Evolutionary conservation across 2,329 filamentous ascomycete genomes (phyloP), one percentile per base, ranked within the genome.

Genomic region (Xylariaceae sp.): DNA sequence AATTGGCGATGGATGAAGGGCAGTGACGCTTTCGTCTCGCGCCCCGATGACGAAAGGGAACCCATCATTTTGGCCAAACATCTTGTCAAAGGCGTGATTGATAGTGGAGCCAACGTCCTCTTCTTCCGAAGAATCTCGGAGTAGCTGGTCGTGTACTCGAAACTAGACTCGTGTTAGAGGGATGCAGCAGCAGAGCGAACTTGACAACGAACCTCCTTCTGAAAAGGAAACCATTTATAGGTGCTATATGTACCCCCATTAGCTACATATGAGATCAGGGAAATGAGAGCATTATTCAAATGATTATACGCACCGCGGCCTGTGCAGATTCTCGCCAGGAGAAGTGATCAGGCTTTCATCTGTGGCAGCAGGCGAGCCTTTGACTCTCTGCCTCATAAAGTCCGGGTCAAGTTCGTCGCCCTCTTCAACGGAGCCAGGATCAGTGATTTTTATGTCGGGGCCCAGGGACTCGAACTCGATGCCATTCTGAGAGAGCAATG

Each of bases 391-490:
- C 2, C 71, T 75, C 55, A 76, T 75, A 57, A 82, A 77, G 54
- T 80, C 78, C 50, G 77, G 71, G 54, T 81, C 77, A 15, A 82
- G 66, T 47, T 82, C 79, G 48, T 78, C 75, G 15, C 81, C 75
- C 49, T 81, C 78, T 53, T 81, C 78, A 7, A 66, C 62, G 59
- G 58, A 70, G 38, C 65, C 62, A 43, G 62, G 60, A 49, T 71
- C 67, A 38, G 62, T 64, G 52, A 70, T 62, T 62, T 67, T 73
- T 47, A 75, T 62, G 30, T 79, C 73, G n/a, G 75, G 69, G 39
- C 81, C 80, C 17, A 88, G 75, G 14, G 83, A 76, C 44, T 89
- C 82, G 57, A 90, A 88, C n/a, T 75, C 69, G 60, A 90, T 80
- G 44, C 83, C 79, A 59, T 89, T 75, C 64, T 86, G 76, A 46